These are phyloP conservation scores for Centella asiatica DNA, from an alignment of 129 eudicot species.

Conservation along the genomic window DNA sequence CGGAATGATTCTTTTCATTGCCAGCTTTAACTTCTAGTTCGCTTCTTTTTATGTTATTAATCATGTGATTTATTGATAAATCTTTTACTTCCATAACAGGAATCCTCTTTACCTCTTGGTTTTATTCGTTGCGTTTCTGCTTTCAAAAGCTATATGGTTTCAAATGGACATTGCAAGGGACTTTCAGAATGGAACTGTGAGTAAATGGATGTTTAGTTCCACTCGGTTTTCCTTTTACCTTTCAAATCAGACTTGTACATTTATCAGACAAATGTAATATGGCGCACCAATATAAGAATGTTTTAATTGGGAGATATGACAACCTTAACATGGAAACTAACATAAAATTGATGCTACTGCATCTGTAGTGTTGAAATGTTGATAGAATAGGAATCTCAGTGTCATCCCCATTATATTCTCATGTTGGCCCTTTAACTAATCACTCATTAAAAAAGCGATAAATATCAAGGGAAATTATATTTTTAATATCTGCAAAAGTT, in stretches of 20 bases:
- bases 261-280: no score
- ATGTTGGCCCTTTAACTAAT: no score
- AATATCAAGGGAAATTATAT: no score
- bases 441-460: no score
- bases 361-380: no score
- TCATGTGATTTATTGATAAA: slow-evolving; percentile 9
- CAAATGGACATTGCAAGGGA: slow-evolving; percentile 53
- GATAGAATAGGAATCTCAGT: no score
- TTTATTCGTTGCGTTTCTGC: slow-evolving; percentile 48
- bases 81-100: slow-evolving; percentile 33
- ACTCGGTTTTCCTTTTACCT: not conserved
- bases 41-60: slow-evolving; percentile 4
- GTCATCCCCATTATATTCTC: no score
- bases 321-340: no score
- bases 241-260: not conserved
- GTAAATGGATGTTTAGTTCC: slow-evolving; percentile 12
- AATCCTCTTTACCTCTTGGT: slow-evolving; percentile 62
- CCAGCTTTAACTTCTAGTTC: not conserved
- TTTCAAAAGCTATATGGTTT: slow-evolving; percentile 69
- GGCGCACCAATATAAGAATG: no score
- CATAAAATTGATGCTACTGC: no score
- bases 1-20: not conserved
- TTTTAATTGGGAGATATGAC: no score
- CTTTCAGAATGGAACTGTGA: slow-evolving; percentile 54
- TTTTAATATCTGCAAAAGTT: no score